Conservation (phyloP, 192 early-diverging fungal species). For the Lunasporangiospora selenospora region DNA sequence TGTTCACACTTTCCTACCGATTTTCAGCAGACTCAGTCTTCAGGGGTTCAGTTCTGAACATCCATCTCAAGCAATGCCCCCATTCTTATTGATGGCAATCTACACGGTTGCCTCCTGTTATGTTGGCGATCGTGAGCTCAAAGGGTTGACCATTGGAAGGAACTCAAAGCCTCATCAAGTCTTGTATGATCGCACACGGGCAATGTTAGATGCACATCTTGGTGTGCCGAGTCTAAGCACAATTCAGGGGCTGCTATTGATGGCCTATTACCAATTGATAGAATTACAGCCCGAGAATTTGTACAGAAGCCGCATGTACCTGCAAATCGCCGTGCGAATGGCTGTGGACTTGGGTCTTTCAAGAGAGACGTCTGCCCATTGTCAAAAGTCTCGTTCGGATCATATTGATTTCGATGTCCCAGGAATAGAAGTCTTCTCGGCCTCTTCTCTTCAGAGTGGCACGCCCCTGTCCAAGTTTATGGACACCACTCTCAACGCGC, state of each 20-base stretch:
- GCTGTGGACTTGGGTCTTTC: slow-evolving; percentile 71
- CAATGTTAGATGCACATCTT: slow-evolving; percentile 52
- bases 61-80: slow-evolving; percentile 47
- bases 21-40: slow-evolving; percentile 58
- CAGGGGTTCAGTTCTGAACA: slow-evolving; percentile 34
- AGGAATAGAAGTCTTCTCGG: no score
- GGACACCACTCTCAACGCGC: no score
- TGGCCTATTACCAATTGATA: slow-evolving; percentile 57
- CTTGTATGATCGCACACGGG: slow-evolving; percentile 25
- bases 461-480: no score
- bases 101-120: slow-evolving; percentile 51
- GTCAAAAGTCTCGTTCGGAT: no score
- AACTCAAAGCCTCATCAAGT: slow-evolving; percentile 7
- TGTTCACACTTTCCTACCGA: slow-evolving; percentile 60
- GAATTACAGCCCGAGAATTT: slow-evolving; percentile 48
- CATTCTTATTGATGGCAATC: slow-evolving; percentile 57
- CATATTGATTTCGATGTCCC: no score
- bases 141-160: background rate
- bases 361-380: no score
- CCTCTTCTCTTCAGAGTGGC: no score
- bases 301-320: slow-evolving; percentile 47
- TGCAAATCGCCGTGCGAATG: slow-evolving; percentile 66
- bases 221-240: slow-evolving; percentile 60
- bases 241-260: slow-evolving; percentile 57
- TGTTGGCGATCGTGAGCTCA: slow-evolving; percentile 3